These are phyloP conservation scores for Sclerotiophoma versabilis DNA, from an alignment of 2,329 filamentous ascomycete genomes.

Conservation along the genomic window DNA sequence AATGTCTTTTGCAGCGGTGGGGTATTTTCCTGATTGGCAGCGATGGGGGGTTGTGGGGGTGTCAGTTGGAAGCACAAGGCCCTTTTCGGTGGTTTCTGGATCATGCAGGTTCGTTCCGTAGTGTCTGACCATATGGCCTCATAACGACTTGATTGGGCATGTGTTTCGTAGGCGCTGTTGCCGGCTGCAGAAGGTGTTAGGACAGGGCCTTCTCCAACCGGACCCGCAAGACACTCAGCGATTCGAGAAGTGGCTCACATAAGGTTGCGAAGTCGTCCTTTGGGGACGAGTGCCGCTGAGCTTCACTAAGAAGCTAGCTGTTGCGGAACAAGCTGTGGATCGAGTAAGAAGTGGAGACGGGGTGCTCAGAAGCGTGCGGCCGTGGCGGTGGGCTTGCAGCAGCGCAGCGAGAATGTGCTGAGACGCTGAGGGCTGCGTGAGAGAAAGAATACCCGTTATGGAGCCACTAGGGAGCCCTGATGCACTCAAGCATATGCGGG, in stretches of 20 bases:
- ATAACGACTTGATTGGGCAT: conserved; percentile 12
- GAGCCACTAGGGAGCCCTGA: conserved; percentile 14
- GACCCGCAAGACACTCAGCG: conserved; percentile 6
- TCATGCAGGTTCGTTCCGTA: conserved; percentile 28
- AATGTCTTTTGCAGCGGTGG: conserved; percentile 24
- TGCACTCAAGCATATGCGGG: conserved; percentile 13
- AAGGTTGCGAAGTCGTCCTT: conserved; percentile 3
- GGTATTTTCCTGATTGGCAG: conserved; percentile 33
- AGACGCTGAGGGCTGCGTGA: conserved; percentile 8
- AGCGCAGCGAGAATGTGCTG: conserved; percentile 14
- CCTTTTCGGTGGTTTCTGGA: conserved; percentile 29
- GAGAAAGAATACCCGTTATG: conserved; percentile 5
- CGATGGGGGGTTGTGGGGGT: conserved; percentile 10
- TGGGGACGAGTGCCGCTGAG: not conserved
- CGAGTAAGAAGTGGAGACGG: not conserved
- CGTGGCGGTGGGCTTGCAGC: conserved; percentile 13
- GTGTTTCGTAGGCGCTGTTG: conserved; percentile 20
- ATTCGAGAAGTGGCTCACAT: conserved; percentile 10
- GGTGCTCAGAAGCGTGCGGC: conserved; percentile 1
- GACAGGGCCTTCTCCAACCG: conserved; percentile 13
- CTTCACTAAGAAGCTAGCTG: conserved; percentile 2
- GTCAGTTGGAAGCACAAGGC: conserved; percentile 19
- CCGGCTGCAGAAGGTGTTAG: conserved; percentile 12
- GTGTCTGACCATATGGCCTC: conserved; percentile 18
- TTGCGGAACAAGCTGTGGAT: not conserved